Evolutionary conservation across 495 filamentous ascomycete species (phyloP), one percentile per base, ranked within the genome.

Genomic region (Xylaria curta): DNA sequence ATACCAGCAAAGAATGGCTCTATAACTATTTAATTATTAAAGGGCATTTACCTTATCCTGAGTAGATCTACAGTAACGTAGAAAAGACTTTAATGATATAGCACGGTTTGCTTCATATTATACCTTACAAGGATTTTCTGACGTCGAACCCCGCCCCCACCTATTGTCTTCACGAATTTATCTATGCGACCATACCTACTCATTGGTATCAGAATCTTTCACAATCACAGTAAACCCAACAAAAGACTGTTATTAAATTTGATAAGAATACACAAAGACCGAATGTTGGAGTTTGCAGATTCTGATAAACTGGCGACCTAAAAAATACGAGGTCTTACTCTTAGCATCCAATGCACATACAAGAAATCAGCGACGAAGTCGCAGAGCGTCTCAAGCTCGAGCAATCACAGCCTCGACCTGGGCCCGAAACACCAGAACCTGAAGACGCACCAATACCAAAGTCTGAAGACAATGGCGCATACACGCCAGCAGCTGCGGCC

Each of bases 321-420:
- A 19, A 6, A 19, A 42, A 21, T 58, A 31, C 28, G 3, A 53
- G 54, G 9, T 33, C 36, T 42, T 38, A n/a, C 26, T n/a, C 61
- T 46, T n/a, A 15, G 53, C 24, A 8, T 17, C 53, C 21, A 40
- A 78, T 81, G 78, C 72, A 66, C 42, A 68, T 78, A 58, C 74
- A 77, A 66, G 75, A 79, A 71, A 75, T 81, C 73, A 73, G 75
- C 59, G 79, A 81, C n/a, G 74, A 79, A 69, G 72, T 76, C 58
- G 76, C 78, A 31, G 76, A 78, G 72, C 75, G 76, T 66, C 72
- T 81, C n/a, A 78, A 78, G 65, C 42, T 78, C 64, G 72, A 74
- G 51, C n/a, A 74, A 53, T 68, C 62, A 4, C 66, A 73, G 21
- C n/a, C 66, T 15, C 53, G 68, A 49, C n/a, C 62, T 4, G 64